phyloP scores from a whole-genome alignment of 2,329 filamentous ascomycete genomes.

The Microdochium trichocladiopsis region DNA sequence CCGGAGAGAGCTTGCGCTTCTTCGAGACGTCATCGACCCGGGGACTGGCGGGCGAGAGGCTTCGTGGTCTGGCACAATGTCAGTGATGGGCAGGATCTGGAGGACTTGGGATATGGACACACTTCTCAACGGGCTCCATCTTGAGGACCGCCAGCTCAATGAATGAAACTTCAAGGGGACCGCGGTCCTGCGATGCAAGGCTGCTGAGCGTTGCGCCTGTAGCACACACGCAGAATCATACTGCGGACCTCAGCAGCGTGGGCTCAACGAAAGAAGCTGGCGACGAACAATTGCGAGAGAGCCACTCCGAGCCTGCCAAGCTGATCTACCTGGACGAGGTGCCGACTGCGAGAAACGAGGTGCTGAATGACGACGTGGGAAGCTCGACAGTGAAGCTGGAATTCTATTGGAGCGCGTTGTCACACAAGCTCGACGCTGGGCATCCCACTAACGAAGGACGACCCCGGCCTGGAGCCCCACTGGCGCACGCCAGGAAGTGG shows the following conservation, averaged over 20 bases:
- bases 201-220: not conserved
- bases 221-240: not conserved
- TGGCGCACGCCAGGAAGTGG: no score
- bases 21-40: not conserved
- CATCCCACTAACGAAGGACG: not conserved
- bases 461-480: no score
- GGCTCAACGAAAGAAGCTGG: no score
- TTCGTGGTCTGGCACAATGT: not conserved
- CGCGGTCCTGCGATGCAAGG: not conserved
- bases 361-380: not conserved
- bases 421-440: not conserved
- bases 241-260: no score
- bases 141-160: not conserved
- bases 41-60: not conserved
- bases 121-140: not conserved
- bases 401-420: conserved; percentile 1
- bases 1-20: not conserved
- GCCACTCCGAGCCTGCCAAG: no score
- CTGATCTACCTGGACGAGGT: no score
- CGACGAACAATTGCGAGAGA: no score
- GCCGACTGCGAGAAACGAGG: not conserved
- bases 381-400: not conserved
- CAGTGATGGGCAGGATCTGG: not conserved
- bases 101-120: no score
- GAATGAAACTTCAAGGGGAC: not conserved